Conservation (phyloP, 768 basidiomycete species). For the Steccherinum ochraceum region DNA sequence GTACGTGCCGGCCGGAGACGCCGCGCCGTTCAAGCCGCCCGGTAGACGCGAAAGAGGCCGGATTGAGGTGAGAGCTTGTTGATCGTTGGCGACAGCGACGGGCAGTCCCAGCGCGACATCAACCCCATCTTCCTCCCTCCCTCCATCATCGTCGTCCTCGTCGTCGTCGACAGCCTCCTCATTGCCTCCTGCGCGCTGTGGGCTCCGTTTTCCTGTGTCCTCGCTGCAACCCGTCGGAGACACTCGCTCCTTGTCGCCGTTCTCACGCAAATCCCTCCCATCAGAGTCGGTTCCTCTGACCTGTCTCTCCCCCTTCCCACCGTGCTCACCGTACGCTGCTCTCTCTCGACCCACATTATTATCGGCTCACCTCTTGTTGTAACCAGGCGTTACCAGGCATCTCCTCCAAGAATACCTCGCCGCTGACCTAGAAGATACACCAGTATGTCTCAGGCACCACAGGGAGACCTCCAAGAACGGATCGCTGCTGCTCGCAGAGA, state of each 20-base stretch:
- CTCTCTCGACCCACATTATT: not conserved
- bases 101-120: constrained; percentile 1
- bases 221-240: not conserved
- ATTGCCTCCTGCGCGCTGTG: not conserved
- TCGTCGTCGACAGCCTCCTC: not conserved
- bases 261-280: constrained; percentile 15
- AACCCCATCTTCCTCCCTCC: constrained; percentile 12
- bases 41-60: not conserved
- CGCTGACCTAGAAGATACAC: constrained; percentile 2
- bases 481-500: constrained; percentile 97
- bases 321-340: constrained; percentile 10
- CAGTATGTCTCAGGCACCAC: constrained; percentile 64
- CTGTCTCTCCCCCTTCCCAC: constrained; percentile 7
- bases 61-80: not conserved
- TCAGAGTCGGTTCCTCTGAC: constrained; percentile 13
- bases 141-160: constrained; percentile 6
- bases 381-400: not conserved
- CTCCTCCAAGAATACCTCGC: not conserved
- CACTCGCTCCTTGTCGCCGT: not conserved
- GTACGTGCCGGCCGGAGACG: not conserved
- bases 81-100: not conserved
- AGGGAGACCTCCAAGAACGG: constrained; percentile 82
- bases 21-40: not conserved
- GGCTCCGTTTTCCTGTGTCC: not conserved
- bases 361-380: not conserved